A percentile compares a stretch with the other conserved stretches of the same genome.
Conservation (phyloP, 768 basidiomycete species). For the Leccinum subgranulosum region DNA sequence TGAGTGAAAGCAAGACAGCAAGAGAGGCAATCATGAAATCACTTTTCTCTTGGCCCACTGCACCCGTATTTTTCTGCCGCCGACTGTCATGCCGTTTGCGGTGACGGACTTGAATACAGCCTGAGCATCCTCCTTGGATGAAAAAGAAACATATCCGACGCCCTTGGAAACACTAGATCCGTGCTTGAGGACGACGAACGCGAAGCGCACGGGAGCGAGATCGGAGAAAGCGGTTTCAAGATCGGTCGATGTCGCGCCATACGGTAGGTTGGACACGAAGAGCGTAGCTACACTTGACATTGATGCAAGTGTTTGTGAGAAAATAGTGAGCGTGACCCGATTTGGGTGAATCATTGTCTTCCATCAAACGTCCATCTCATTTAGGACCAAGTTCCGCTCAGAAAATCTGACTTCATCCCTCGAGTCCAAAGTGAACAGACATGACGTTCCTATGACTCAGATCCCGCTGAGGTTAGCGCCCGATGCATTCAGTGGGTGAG, state of each 20-base stretch:
- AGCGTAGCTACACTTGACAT: conserved; percentile 62
- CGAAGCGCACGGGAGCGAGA: conserved; percentile 89
- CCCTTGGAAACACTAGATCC: conserved; percentile 81
- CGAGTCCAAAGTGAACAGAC: no score
- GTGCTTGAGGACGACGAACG: conserved; percentile 86
- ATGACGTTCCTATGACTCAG: background rate
- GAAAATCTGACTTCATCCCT: no score
- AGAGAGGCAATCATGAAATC: conserved; percentile 3
- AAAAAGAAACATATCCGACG: conserved; percentile 94
- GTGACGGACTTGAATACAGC: conserved; percentile 62
- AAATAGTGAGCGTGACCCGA: background rate
- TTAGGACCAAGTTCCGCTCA: no score
- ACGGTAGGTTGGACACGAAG: conserved; percentile 92
- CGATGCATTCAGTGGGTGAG: background rate
- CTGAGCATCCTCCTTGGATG: conserved; percentile 85
- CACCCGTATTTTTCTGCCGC: conserved; percentile 67
- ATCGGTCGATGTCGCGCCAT: conserved; percentile 85
- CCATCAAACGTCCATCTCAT: background rate
- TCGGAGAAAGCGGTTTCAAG: conserved; percentile 93
- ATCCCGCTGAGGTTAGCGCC: background rate
- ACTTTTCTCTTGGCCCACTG: conserved; percentile 85
- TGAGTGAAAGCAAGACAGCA: background rate
- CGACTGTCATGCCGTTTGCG: conserved; percentile 61
- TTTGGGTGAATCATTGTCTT: no score
- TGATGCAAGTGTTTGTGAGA: background rate